These are phyloP conservation scores for Macrolepiota fuliginosa DNA, from an alignment of 768 basidiomycete species.

Conservation along the genomic window DNA sequence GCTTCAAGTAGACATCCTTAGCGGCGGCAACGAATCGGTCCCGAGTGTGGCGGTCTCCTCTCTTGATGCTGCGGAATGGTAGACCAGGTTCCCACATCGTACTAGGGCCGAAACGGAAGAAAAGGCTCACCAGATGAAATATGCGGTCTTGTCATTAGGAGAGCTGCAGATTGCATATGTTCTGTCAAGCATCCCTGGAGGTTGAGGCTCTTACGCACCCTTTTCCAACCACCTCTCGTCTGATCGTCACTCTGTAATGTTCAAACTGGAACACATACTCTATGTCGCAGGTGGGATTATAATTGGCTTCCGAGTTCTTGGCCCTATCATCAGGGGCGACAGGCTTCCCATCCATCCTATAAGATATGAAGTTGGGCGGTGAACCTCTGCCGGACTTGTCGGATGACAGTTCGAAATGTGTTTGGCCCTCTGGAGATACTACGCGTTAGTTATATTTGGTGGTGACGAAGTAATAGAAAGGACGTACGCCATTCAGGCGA, in stretches of 20 bases:
- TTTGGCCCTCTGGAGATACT: not conserved
- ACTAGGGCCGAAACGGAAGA: not conserved
- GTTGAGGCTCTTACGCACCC: not conserved
- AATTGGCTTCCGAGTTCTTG: not conserved
- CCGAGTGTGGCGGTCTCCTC: not conserved
- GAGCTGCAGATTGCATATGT: not conserved
- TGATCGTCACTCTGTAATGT: not conserved
- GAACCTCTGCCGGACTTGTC: not conserved
- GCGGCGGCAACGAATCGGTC: not conserved
- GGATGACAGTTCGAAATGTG: not conserved
- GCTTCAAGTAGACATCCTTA: not conserved
- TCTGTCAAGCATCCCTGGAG: not conserved
- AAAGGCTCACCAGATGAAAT: not conserved
- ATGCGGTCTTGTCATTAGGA: not conserved
- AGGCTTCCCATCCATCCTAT: not conserved
- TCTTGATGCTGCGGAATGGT: not conserved
- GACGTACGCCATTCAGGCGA: constrained; percentile 52
- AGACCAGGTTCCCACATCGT: not conserved
- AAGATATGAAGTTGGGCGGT: not conserved
- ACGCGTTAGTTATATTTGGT: too few relatives aligned
- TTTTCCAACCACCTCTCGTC: not conserved
- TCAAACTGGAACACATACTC: not conserved
- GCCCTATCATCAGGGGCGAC: not conserved
- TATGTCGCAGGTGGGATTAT: not conserved
- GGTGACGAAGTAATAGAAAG: not conserved